Percentiles rank a stretch among this genome's conserved stretches.
Conservation (phyloP, 169 alveolate species). For the Cryptosporidium sp. region DNA sequence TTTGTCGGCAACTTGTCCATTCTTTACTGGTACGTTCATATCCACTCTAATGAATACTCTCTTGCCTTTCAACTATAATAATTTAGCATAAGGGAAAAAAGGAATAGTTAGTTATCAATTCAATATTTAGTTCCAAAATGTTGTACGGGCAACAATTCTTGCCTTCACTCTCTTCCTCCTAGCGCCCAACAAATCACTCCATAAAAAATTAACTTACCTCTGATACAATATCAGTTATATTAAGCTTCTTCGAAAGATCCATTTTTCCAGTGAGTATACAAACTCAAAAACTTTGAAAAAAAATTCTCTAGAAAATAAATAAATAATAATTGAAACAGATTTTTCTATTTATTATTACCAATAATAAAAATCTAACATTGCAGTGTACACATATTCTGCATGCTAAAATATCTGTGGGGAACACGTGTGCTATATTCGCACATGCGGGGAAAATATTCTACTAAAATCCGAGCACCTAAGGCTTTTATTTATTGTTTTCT, state of each 20-base stretch:
- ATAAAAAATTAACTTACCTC: conserved; percentile 47
- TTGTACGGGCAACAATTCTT: no score
- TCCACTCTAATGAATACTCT: conserved; percentile 97
- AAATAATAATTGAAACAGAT: neutral
- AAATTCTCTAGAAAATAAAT: neutral
- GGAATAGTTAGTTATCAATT: neutral
- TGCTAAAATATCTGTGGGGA: conserved; percentile 2
- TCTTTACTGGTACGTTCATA: conserved; percentile 95
- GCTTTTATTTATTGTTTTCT: neutral
- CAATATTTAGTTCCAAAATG: neutral
- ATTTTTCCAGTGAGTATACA: neutral
- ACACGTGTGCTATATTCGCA: neutral
- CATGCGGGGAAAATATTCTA: conserved; percentile 6
- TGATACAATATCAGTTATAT: conserved; percentile 49
- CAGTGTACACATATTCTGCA: neutral
- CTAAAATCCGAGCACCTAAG: conserved; percentile 4
- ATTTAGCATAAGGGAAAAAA: neutral
- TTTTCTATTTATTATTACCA: neutral
- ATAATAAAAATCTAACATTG: neutral
- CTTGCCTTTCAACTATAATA: conserved; percentile 88
- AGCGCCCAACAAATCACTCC: no score
- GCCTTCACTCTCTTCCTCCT: no score
- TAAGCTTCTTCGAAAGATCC: conserved; percentile 71
- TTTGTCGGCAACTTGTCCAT: conserved; percentile 91
- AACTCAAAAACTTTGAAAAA: conserved; percentile 3